A percentile compares a stretch with the other conserved stretches of the same genome.
phyloP scores from a whole-genome alignment of 75 land plant species.

The Chamaecyparis obtusa region DNA sequence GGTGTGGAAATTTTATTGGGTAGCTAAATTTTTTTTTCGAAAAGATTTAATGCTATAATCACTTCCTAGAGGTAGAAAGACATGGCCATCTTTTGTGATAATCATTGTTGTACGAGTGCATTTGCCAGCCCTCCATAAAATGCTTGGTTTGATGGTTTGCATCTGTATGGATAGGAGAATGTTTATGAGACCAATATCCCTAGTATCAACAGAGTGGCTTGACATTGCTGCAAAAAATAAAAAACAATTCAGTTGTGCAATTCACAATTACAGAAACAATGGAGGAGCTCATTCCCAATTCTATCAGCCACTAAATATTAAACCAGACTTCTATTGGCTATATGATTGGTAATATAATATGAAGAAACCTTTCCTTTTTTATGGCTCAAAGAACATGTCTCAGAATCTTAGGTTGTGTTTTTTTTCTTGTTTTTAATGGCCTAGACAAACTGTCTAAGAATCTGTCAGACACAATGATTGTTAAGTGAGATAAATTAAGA shows the following conservation, averaged over 20 bases:
- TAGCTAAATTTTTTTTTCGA: too few species aligned
- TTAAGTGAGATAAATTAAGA: not conserved
- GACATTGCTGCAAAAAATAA: not conserved
- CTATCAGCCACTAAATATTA: too few species aligned
- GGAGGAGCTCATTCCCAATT: not conserved
- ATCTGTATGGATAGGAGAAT: not conserved
- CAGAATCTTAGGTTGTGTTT: not conserved
- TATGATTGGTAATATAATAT: too few species aligned
- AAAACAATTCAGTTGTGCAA: not conserved
- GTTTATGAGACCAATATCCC: not conserved
- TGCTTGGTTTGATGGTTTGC: not conserved
- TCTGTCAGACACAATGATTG: not conserved
- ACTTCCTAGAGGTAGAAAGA: not conserved
- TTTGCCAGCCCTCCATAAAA: not conserved
- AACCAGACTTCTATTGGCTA: too few species aligned
- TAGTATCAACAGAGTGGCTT: not conserved
- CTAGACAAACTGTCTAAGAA: not conserved
- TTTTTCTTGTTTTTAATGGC: too few species aligned
- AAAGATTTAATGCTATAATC: not conserved
- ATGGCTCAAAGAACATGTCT: too few species aligned
- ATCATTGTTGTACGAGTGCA: not conserved
- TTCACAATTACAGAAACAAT: too few species aligned
- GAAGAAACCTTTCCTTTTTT: too few species aligned
- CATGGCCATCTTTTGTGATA: not conserved
- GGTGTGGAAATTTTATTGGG: too few species aligned